These are phyloP conservation scores for Ceratopteris richardii DNA, from an alignment of 75 land plant genomes.

Conservation along the genomic window DNA sequence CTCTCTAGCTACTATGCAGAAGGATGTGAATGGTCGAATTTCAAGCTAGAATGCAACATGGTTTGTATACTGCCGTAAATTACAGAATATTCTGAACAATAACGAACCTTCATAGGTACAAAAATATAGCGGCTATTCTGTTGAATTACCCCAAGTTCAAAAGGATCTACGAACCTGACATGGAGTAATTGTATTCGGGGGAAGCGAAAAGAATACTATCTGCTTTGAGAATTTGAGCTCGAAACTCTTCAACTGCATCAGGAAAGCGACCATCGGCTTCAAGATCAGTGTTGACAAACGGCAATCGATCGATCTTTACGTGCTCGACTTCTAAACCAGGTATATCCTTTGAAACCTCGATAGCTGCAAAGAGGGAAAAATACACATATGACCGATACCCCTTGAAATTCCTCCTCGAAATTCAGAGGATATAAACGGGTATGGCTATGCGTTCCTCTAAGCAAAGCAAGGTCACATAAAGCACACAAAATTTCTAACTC, in stretches of 20 bases:
- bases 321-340: conserved; percentile 54
- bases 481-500: no score
- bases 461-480: no score
- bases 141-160: no score
- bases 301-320: conserved; percentile 39
- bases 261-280: conserved; percentile 48
- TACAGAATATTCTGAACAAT: no score
- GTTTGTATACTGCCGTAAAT: no score
- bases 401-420: no score
- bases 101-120: no score
- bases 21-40: not conserved
- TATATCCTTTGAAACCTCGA: conserved; percentile 33
- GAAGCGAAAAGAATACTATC: conserved; percentile 58
- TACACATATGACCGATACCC: not conserved
- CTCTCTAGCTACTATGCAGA: no score
- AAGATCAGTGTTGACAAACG: conserved; percentile 65
- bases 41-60: not conserved
- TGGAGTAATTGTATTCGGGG: conserved; percentile 70
- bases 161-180: conserved; percentile 32
- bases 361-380: conserved; percentile 24
- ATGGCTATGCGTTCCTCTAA: no score
- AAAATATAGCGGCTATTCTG: no score
- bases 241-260: conserved; percentile 48
- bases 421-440: no score
- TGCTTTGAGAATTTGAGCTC: conserved; percentile 36